These are phyloP conservation scores for Phylloporus rhodoxanthus DNA, from an alignment of 768 basidiomycete genomes.

Conservation along the genomic window DNA sequence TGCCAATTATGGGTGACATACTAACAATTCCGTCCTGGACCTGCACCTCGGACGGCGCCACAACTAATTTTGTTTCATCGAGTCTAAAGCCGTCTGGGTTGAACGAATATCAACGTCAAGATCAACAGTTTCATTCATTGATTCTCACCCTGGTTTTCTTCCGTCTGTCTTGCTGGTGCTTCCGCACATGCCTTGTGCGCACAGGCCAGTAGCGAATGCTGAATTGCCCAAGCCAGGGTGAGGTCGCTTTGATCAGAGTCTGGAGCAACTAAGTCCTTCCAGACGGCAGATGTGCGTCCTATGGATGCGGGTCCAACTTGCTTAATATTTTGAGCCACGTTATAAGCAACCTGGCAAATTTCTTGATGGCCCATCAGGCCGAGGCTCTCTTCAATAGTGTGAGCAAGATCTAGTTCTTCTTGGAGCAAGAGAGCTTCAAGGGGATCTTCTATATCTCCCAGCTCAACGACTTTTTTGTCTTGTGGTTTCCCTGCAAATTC, in stretches of 20 bases:
- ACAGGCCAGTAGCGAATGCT: constrained; percentile 20
- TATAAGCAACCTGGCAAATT: constrained; percentile 3
- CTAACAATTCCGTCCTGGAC: not conserved
- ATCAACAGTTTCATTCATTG: not conserved
- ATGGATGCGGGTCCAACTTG: constrained; percentile 4
- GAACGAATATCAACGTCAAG: constrained; percentile 1
- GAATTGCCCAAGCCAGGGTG: constrained; percentile 29
- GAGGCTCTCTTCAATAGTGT: constrained; percentile 45
- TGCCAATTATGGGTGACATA: constrained; percentile 54
- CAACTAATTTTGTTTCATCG: not conserved
- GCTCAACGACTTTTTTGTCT: constrained; percentile 1
- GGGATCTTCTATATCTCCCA: constrained; percentile 6
- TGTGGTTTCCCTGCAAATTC: not conserved
- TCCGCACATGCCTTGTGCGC: constrained; percentile 6
- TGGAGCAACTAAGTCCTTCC: constrained; percentile 8
- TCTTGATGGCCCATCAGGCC: constrained; percentile 15
- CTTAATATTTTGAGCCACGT: constrained; percentile 4
- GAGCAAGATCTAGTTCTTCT: constrained; percentile 41
- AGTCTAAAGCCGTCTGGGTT: constrained; percentile 2
- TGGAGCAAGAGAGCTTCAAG: constrained; percentile 16
- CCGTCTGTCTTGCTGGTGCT: not conserved
- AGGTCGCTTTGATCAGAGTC: constrained; percentile 11
- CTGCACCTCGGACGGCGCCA: not conserved
- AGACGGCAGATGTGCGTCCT: constrained; percentile 2
- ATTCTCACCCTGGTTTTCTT: constrained; percentile 7